phyloP scores from a whole-genome alignment of 495 filamentous ascomycete species.

The Penicillium canescens region DNA sequence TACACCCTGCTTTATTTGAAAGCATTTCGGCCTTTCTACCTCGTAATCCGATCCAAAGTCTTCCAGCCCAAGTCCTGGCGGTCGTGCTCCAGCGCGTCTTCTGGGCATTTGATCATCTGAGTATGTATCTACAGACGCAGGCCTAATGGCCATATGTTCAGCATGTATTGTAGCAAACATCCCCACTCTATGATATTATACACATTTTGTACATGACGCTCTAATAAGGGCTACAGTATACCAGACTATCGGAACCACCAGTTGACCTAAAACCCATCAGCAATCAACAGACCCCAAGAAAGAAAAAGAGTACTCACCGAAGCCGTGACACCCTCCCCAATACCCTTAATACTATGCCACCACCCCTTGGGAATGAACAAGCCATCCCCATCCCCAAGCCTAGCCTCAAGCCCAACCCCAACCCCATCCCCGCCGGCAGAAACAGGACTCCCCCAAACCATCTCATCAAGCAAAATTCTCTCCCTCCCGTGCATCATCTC shows the following conservation, averaged over 20 bases:
- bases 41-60: too few relatives aligned
- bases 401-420: slow-evolving; percentile 53
- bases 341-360: slow-evolving; percentile 92
- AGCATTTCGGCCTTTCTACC: too few relatives aligned
- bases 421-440: slow-evolving; percentile 14
- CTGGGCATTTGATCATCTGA: too few relatives aligned
- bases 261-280: slow-evolving; percentile 61
- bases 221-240: too few relatives aligned
- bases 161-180: too few relatives aligned
- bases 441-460: slow-evolving; percentile 62
- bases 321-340: slow-evolving; percentile 61
- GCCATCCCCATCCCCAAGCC: slow-evolving; percentile 65
- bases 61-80: too few relatives aligned
- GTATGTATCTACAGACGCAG: too few relatives aligned
- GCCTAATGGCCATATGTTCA: too few relatives aligned
- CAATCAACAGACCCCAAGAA: slow-evolving; percentile 15
- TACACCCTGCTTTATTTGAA: too few relatives aligned
- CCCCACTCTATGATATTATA: too few relatives aligned
- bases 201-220: too few relatives aligned
- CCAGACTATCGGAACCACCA: slow-evolving; percentile 81
- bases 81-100: too few relatives aligned
- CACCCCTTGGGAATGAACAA: slow-evolving; percentile 89
- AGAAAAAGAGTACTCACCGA: slow-evolving; percentile 52
- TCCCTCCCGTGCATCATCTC: slow-evolving; percentile 91
- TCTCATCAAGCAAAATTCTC: slow-evolving; percentile 60